These are phyloP conservation scores for Nannochloropsis salina DNA, from an alignment of 108 stramenopile species.

Conservation along the genomic window DNA sequence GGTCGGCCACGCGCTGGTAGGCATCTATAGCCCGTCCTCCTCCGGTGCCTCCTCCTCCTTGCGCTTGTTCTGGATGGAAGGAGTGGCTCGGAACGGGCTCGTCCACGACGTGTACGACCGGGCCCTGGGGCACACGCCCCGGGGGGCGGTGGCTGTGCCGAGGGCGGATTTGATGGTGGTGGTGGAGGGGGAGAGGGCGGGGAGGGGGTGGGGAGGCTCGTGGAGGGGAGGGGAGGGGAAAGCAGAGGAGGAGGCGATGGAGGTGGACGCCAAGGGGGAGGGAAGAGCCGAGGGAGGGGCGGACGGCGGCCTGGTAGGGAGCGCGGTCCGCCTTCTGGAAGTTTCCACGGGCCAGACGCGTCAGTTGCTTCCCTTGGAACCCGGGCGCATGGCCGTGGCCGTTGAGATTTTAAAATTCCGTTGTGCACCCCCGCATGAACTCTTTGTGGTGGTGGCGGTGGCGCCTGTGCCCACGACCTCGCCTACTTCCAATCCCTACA, in stretches of 20 bases:
- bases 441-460: background rate
- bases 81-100: background rate
- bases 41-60: background rate
- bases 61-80: background rate
- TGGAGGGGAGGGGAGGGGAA: conserved; percentile 4
- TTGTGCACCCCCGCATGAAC: background rate
- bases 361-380: background rate
- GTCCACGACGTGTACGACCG: background rate
- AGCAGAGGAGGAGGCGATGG: conserved; percentile 5
- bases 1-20: background rate
- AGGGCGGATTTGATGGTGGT: background rate
- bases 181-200: conserved; percentile 9
- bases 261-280: background rate
- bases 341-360: background rate
- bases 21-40: background rate
- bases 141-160: background rate
- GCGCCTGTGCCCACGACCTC: background rate
- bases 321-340: background rate
- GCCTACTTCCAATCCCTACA: background rate
- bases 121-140: background rate
- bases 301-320: background rate
- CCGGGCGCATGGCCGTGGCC: background rate
- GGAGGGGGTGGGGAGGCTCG: background rate
- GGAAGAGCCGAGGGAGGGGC: background rate
- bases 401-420: background rate